These are phyloP conservation scores for Boletus huronensis DNA, from an alignment of 768 basidiomycete species.

Conservation along the genomic window DNA sequence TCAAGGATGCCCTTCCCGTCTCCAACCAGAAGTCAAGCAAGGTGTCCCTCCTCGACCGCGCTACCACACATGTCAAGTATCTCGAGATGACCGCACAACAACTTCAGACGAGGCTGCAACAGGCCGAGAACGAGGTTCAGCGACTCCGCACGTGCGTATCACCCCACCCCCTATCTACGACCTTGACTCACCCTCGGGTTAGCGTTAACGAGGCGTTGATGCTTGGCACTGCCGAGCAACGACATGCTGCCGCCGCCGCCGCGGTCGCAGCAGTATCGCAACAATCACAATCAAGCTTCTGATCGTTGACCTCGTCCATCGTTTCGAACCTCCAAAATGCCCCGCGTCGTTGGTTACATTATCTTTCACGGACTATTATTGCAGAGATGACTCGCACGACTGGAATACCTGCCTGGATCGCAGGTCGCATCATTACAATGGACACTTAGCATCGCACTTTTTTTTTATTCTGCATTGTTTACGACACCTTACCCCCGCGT, in stretches of 20 bases:
- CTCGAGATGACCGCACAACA: slow-evolving; percentile 78
- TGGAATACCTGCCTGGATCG: slow-evolving; percentile 54
- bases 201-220: slow-evolving; percentile 87
- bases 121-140: slow-evolving; percentile 76
- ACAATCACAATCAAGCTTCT: slow-evolving; percentile 40
- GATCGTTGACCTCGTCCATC: slow-evolving; percentile 34
- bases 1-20: slow-evolving; percentile 86
- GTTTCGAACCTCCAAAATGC: slow-evolving; percentile 23
- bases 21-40: slow-evolving; percentile 94
- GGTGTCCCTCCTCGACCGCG: slow-evolving; percentile 84
- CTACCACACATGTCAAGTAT: slow-evolving; percentile 82
- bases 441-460: slow-evolving; percentile 38
- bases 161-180: neutral
- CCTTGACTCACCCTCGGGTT: neutral
- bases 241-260: slow-evolving; percentile 55
- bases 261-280: slow-evolving; percentile 53
- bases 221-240: slow-evolving; percentile 77
- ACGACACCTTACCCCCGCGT: slow-evolving; percentile 30
- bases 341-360: slow-evolving; percentile 33
- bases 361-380: slow-evolving; percentile 38
- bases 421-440: slow-evolving; percentile 55
- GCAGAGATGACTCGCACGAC: slow-evolving; percentile 37
- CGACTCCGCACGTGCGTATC: slow-evolving; percentile 59
- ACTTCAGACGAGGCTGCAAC: slow-evolving; percentile 71
- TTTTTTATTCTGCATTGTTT: slow-evolving; percentile 42